Percentiles rank a stretch among this genome's conserved stretches.
These are phyloP conservation scores for Raphanus hybrid DNA, from an alignment of 441 rosid species.

Conservation along the genomic window DNA sequence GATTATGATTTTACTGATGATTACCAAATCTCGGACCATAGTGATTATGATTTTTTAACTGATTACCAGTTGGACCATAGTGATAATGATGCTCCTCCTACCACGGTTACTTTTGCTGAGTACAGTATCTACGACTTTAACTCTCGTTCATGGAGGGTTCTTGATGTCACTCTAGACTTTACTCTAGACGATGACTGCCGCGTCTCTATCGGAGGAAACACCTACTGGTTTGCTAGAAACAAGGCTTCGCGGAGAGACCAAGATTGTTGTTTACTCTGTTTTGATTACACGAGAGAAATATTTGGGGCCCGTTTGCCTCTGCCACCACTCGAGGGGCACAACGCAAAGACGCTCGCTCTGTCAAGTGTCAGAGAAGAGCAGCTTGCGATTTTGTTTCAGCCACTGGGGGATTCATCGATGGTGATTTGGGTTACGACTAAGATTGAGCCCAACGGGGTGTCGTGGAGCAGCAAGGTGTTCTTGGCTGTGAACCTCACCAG, in stretches of 20 bases:
- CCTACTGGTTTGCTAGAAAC: too few species aligned
- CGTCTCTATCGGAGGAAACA: too few species aligned
- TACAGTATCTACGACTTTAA: background rate
- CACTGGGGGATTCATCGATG: background rate
- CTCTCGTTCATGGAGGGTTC: background rate
- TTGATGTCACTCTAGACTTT: too few species aligned
- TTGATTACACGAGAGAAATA: too few species aligned
- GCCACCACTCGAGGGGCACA: too few species aligned
- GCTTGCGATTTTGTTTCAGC: constrained; percentile 38
- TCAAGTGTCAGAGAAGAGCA: too few species aligned
- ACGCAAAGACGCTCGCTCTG: too few species aligned
- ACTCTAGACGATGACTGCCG: too few species aligned
- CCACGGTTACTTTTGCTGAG: background rate
- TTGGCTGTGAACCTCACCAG: background rate
- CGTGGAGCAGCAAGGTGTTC: background rate
- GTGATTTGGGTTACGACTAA: background rate
- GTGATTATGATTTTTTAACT: background rate
- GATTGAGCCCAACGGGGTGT: background rate
- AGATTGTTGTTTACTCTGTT: too few species aligned
- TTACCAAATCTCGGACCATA: too few species aligned
- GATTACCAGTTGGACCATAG: background rate
- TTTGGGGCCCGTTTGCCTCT: too few species aligned
- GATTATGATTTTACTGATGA: background rate
- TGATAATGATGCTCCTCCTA: background rate
- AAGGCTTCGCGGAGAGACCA: too few species aligned